Base-by-base conservation (phyloP, 768 basidiomycete genomes). In the Mycena indigotica region DNA sequence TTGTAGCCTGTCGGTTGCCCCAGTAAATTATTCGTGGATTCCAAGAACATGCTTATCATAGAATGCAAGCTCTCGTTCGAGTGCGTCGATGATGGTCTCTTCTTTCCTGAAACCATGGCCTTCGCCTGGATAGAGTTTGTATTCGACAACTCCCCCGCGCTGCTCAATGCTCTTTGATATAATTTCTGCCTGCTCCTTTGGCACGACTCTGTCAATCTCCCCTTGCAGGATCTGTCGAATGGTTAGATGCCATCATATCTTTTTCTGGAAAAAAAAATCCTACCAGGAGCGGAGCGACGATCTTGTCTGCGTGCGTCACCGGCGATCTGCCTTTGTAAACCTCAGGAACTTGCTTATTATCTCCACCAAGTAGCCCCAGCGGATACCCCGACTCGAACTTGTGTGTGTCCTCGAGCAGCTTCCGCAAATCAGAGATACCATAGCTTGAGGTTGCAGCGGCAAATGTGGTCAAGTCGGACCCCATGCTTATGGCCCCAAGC, bases 301-400 rank as follows among this genome's bases (percentile, higher is more conserved):
- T 87, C 59, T 73, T 76, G 21, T 75, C 75, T 2, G 81, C 83
- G 50, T 76, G 71, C 6, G 57, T 60, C 25, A 85, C 68, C 0
- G 86, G 83, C 13, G 84, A 84, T 15, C 86, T 74, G 41, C 76
- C 77, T 17, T 70, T 66, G 41, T 63, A 66, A 41, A 82, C 75
- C n/a, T 82, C 71, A 0, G 82, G 82, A 5, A 81, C 65, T 55
- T 81, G 73, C 8, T 72, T 67, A 1, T 67, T 67, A 2, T 79
- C 76, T 5, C 86, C 75, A 0, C 91, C 89, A n/a, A 91, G 60
- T 17, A 92, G 75, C 65, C 82, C 83, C 56, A 78, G 75, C 64
- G 84, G 67, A 66, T 87, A 88, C 45, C 72, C 72, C 44, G 79
- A 78, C 69, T 88, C 84, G 52, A 87, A 88, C 68, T 89, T 93